Base-by-base conservation (phyloP, 148 eudicot genomes). In the Heliosperma pusillum region DNA sequence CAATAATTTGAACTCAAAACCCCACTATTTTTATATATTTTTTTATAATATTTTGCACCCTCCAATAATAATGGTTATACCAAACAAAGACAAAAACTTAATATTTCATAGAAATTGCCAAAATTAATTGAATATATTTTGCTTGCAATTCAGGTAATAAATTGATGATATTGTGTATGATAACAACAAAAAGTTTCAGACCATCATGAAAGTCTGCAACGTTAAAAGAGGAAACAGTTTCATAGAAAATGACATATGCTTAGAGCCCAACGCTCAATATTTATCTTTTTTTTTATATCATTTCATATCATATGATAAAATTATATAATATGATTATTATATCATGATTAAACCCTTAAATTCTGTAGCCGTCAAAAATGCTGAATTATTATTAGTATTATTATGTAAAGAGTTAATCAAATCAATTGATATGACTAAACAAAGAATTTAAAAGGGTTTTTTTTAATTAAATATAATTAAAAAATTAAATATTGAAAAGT, bases 181-280 rank as follows among this genome's bases (percentile, higher is more conserved):
- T 66, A 60, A 57, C 17, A 40, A 67, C 53, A 25, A 53, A 58
- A 33, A 68, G 20, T 33, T n/a, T 55, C 72, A 78, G 80, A 71
- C 68, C 77, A 81, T 83, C 81, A 81, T 81, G 82, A 72, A 81
- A 75, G 76, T 80, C 84, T 80, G 84, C 17, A 74, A 66, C 74
- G 63, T 74, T 83, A 78, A 83, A 77, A 80, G 62, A 67, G 82
- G 29, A 75, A 76, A 44, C 52, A 69, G 71, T 80, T 72, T 69
- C 74, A 15, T 55, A 62, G 86, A 83, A 78, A 83, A 79, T 69
- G 86, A 83, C 86, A 60, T 75, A 67, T 78, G 83, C 84, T 80
- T 74, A n/a, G 77, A 83, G 69, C 82, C 84, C 76, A 77, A 77
- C 79, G 61, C 82, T 44, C 10, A 2, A 3, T 25, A 11, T 76